Conservation (phyloP, 2,329 filamentous ascomycete species). For the Zopfia rhizophila region DNA sequence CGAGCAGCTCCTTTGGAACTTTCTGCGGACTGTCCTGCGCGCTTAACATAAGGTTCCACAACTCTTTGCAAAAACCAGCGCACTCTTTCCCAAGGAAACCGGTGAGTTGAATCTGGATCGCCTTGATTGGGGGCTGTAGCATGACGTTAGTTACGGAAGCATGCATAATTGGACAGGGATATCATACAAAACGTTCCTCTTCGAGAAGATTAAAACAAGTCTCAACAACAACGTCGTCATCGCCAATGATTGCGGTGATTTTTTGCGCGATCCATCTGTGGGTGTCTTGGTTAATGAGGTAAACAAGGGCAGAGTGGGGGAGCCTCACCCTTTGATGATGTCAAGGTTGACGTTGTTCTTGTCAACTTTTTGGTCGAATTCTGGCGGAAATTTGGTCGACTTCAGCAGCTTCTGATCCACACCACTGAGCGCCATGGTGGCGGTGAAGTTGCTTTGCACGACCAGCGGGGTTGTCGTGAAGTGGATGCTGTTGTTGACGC, state of each 20-base stretch:
- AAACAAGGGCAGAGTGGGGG: slow-evolving; percentile 1
- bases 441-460: neutral
- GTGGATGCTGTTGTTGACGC: slow-evolving; percentile 2
- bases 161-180: neutral
- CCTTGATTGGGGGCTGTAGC: slow-evolving; percentile 89
- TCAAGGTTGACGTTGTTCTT: slow-evolving; percentile 97
- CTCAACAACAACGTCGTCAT: slow-evolving; percentile 94
- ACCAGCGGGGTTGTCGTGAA: neutral
- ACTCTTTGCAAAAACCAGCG: slow-evolving; percentile 85
- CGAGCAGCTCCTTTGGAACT: slow-evolving; percentile 91
- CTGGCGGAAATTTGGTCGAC: slow-evolving; percentile 91
- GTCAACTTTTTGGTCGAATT: slow-evolving; percentile 96
- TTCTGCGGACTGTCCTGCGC: slow-evolving; percentile 89
- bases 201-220: slow-evolving; percentile 78
- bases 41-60: slow-evolving; percentile 92
- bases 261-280: slow-evolving; percentile 92
- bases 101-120: slow-evolving; percentile 91
- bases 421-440: slow-evolving; percentile 78
- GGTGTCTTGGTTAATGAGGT: neutral
- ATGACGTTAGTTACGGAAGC: slow-evolving; percentile 19
- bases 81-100: slow-evolving; percentile 96
- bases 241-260: slow-evolving; percentile 87
- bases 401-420: slow-evolving; percentile 90
- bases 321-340: slow-evolving; percentile 91
- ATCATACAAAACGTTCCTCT: slow-evolving; percentile 77